phyloP scores from a whole-genome alignment of 2,329 filamentous ascomycete genomes.

The Cercospora sp. region DNA sequence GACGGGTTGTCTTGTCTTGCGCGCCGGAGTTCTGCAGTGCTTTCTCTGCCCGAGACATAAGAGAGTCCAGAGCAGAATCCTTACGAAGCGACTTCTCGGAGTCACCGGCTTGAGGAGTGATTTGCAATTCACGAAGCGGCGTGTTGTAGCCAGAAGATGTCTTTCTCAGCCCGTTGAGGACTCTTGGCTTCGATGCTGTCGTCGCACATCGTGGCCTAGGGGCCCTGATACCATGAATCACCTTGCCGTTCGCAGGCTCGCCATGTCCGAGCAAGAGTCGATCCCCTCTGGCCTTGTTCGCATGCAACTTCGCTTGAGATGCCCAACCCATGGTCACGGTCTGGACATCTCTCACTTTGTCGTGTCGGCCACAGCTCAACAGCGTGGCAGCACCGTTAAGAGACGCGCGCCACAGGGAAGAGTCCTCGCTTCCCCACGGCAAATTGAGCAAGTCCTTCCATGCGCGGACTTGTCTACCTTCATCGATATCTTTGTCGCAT shows the following conservation, averaged over 20 bases:
- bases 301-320: background rate
- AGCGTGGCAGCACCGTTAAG: conserved; percentile 3
- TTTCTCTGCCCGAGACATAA: background rate
- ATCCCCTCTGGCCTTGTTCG: conserved; percentile 1
- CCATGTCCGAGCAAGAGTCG: conserved; percentile 3
- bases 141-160: background rate
- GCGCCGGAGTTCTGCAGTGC: background rate
- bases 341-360: background rate
- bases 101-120: background rate
- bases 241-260: background rate
- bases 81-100: background rate
- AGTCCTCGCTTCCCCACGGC: conserved; percentile 8
- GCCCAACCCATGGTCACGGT: conserved; percentile 11
- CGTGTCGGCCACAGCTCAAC: conserved; percentile 6
- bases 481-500: conserved; percentile 7
- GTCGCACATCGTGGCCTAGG: conserved; percentile 6
- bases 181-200: background rate
- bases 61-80: conserved; percentile 6
- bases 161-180: background rate
- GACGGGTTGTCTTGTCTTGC: background rate
- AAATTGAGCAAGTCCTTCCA: conserved; percentile 7
- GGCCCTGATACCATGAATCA: conserved; percentile 1
- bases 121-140: background rate
- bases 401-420: conserved; percentile 1
- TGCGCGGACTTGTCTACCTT: conserved; percentile 2